phyloP scores from a whole-genome alignment of 352 stramenopile species.

The Phytophthora tubulina region DNA sequence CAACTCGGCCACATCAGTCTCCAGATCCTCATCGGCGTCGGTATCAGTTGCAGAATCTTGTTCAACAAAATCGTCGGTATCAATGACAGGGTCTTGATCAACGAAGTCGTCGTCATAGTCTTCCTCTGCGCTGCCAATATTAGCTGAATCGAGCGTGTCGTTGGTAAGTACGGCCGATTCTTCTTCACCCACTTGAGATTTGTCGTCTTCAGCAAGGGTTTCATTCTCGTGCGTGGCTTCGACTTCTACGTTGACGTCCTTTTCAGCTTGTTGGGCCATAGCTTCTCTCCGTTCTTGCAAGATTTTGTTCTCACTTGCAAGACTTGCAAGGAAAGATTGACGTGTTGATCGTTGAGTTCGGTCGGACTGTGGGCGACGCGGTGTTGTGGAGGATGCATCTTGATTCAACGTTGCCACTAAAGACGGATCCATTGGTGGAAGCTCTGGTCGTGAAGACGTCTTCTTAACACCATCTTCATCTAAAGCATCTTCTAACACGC shows the following conservation, averaged over 20 bases:
- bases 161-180: neutral
- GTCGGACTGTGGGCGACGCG: slow-evolving; percentile 33
- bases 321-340: slow-evolving; percentile 31
- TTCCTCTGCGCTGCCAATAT: neutral
- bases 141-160: neutral
- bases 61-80: slow-evolving; percentile 12
- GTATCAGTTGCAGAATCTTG: neutral
- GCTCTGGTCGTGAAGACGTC: neutral
- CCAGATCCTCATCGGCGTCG: slow-evolving; percentile 35
- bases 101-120: slow-evolving; percentile 13
- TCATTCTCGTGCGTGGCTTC: neutral
- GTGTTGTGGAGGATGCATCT: slow-evolving; percentile 15
- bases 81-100: neutral
- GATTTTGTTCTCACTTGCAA: slow-evolving; percentile 14
- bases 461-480: neutral
- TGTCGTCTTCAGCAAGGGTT: neutral
- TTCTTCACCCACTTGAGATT: slow-evolving; percentile 8
- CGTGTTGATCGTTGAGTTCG: slow-evolving; percentile 24
- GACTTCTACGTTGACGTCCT: neutral
- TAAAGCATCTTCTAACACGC: neutral
- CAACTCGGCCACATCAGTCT: slow-evolving; percentile 55
- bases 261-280: neutral
- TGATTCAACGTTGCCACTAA: neutral
- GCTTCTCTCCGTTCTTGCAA: neutral
- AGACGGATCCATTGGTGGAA: slow-evolving; percentile 4